Evolutionary conservation across 2,329 filamentous ascomycete genomes (phyloP).

Genomic region (Trematosphaeria pertusa): DNA sequence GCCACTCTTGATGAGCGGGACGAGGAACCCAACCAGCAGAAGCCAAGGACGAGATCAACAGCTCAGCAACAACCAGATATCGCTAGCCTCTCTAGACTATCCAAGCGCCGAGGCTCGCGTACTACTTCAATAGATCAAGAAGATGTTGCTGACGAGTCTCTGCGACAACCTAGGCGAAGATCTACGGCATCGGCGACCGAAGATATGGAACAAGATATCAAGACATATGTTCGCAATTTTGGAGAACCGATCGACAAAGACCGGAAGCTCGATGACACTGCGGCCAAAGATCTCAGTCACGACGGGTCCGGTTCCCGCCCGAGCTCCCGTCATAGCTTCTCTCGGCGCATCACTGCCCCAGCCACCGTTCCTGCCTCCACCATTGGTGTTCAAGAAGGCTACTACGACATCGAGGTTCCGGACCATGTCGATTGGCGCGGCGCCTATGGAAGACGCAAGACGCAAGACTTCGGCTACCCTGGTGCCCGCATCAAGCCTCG

Average conservation of each 20-base stretch:
- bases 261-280: constrained; percentile 15
- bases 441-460: constrained; percentile 40
- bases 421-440: constrained; percentile 36
- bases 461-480: constrained; percentile 43
- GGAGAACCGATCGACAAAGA: constrained; percentile 13
- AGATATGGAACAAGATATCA: constrained; percentile 5
- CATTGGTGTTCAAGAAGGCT: constrained; percentile 22
- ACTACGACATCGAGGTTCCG: constrained; percentile 26
- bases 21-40: background rate
- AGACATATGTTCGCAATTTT: constrained; percentile 10
- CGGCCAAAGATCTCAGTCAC: constrained; percentile 27
- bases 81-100: background rate
- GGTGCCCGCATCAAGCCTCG: constrained; percentile 37
- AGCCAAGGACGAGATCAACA: background rate
- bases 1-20: constrained; percentile 1
- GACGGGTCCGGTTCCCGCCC: constrained; percentile 30
- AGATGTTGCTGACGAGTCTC: constrained; percentile 7
- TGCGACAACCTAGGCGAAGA: constrained; percentile 9
- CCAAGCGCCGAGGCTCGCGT: constrained; percentile 16
- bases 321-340: constrained; percentile 20
- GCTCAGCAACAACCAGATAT: background rate
- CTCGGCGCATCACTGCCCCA: constrained; percentile 15
- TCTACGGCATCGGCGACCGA: constrained; percentile 10
- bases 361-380: constrained; percentile 10
- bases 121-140: constrained; percentile 18